phyloP scores from a whole-genome alignment of 805 yeast genomes.

The Kregervanrija delftensis region DNA sequence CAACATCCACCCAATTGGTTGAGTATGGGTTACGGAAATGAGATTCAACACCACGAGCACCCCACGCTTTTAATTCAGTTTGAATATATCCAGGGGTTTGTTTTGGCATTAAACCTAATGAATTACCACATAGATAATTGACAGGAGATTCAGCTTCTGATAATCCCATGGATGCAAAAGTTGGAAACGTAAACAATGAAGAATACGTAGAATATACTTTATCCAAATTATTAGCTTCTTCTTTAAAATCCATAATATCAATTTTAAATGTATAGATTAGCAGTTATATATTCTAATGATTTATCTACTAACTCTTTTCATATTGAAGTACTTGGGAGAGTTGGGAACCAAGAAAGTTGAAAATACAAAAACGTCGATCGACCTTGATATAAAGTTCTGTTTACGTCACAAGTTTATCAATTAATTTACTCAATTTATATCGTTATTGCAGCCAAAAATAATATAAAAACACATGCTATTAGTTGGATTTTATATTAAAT shows the following conservation, averaged over 20 bases:
- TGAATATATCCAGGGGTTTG: conserved; percentile 48
- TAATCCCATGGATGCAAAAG: conserved; percentile 54
- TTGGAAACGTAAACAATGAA: conserved; percentile 58
- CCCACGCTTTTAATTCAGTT: conserved; percentile 79
- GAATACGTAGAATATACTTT: conserved; percentile 30
- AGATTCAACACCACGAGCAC: conserved; percentile 70
- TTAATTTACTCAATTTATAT: too few relatives aligned
- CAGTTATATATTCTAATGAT: too few relatives aligned
- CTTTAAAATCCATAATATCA: conserved; percentile 6
- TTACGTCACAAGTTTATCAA: too few relatives aligned
- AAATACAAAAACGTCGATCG: too few relatives aligned
- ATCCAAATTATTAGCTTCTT: conserved; percentile 33
- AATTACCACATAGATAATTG: conserved; percentile 82
- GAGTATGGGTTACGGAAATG: conserved; percentile 54
- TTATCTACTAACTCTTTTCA: too few relatives aligned
- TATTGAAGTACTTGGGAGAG: too few relatives aligned
- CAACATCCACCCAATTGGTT: conserved; percentile 81
- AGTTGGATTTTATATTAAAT: too few relatives aligned
- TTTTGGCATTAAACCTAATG: conserved; percentile 86
- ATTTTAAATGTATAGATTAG: too few relatives aligned
- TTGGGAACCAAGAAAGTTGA: too few relatives aligned
- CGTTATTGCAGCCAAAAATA: too few relatives aligned
- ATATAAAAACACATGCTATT: too few relatives aligned
- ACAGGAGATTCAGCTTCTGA: conserved; percentile 21
- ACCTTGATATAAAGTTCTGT: too few relatives aligned